These are phyloP conservation scores for Blastobotrys elegans DNA, from an alignment of 1,139 yeast genomes.

Conservation along the genomic window DNA sequence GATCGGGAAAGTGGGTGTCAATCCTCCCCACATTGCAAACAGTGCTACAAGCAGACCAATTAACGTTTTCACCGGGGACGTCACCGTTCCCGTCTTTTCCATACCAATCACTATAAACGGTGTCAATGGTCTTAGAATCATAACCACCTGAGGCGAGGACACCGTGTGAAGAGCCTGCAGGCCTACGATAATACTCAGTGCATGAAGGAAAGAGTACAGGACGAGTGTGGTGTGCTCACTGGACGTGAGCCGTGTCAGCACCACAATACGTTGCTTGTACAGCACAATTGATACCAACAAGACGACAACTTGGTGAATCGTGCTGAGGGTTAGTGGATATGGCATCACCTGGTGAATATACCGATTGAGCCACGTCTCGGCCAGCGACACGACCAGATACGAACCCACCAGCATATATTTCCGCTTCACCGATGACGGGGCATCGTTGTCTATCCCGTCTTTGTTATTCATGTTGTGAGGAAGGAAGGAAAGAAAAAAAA, in stretches of 20 bases:
- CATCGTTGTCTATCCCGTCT: background rate
- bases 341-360: background rate
- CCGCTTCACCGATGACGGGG: background rate
- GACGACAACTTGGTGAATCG: background rate
- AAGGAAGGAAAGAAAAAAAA: conserved; percentile 1
- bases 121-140: conserved; percentile 24
- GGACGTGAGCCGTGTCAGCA: background rate
- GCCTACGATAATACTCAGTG: background rate
- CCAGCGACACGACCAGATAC: background rate
- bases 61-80: background rate
- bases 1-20: background rate
- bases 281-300: background rate
- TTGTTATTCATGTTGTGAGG: background rate
- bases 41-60: background rate
- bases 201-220: conserved; percentile 1
- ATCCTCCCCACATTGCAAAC: background rate
- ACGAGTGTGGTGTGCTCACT: background rate
- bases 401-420: background rate
- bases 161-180: conserved; percentile 2
- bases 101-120: conserved; percentile 25
- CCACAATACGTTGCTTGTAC: background rate
- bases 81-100: conserved; percentile 18
- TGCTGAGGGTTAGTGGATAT: background rate
- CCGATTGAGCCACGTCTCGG: conserved; percentile 4
- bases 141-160: conserved; percentile 23